Conservation (phyloP, 768 basidiomycete species). For the Epithele typhae region DNA sequence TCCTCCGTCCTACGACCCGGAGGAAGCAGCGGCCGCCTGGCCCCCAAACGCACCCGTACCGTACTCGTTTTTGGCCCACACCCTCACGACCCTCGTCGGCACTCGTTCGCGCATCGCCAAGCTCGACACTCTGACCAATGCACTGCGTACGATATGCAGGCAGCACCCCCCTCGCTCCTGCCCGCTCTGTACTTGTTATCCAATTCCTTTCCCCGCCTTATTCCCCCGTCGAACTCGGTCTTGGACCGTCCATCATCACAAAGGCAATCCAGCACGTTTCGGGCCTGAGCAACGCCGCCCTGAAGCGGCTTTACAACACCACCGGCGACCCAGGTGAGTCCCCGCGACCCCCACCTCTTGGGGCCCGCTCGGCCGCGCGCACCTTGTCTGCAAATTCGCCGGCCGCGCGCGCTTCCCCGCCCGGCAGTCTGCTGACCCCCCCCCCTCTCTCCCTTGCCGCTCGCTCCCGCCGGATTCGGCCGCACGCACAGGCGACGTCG, state of each 20-base stretch:
- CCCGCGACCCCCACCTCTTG: no score
- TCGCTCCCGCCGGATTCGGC: no score
- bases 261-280: slow-evolving; percentile 72
- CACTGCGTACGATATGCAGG: slow-evolving; percentile 60
- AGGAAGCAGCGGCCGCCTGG: slow-evolving; percentile 37
- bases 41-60: slow-evolving; percentile 39
- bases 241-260: slow-evolving; percentile 64
- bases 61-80: slow-evolving; percentile 67
- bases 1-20: slow-evolving; percentile 41
- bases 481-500: slow-evolving; percentile 62
- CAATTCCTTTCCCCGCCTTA: slow-evolving; percentile 79
- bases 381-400: no score
- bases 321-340: slow-evolving; percentile 61
- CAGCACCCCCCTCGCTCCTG: slow-evolving; percentile 68
- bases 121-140: slow-evolving; percentile 66
- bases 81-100: slow-evolving; percentile 53
- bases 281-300: slow-evolving; percentile 52
- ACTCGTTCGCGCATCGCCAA: slow-evolving; percentile 75
- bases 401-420: no score
- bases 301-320: slow-evolving; percentile 63
- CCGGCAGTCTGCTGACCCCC: no score
- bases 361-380: no score
- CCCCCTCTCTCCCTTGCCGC: no score
- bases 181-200: slow-evolving; percentile 80
- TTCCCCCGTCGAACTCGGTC: slow-evolving; percentile 61